A percentile compares a stretch with the other conserved stretches of the same genome.
Conservation (phyloP, 2,329 filamentous ascomycete species). For the Pseudocercospora fijiensis region DNA sequence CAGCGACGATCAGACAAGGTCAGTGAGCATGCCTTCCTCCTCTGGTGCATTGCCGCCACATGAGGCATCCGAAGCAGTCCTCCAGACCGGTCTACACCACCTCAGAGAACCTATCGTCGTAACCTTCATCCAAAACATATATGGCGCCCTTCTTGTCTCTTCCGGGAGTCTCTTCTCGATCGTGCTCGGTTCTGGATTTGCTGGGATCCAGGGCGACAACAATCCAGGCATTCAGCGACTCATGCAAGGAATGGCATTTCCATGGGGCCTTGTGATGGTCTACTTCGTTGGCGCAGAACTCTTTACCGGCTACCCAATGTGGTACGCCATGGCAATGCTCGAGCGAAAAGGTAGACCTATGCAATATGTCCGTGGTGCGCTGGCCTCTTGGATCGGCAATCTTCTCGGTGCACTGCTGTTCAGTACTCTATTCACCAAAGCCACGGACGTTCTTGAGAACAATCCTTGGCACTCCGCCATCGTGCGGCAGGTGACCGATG, state of each 20-base stretch:
- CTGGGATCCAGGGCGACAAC: conserved; percentile 17
- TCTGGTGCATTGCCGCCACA: conserved; percentile 25
- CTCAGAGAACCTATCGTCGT: conserved; percentile 26
- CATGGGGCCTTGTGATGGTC: conserved; percentile 32
- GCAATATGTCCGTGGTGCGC: conserved; percentile 23
- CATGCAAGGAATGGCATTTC: conserved; percentile 32
- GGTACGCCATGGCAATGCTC: conserved; percentile 32
- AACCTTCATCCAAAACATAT: conserved; percentile 33
- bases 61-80: conserved; percentile 28
- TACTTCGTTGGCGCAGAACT: conserved; percentile 35
- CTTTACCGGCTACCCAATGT: conserved; percentile 37
- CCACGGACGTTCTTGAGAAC: conserved; percentile 24
- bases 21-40: conserved; percentile 15
- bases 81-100: conserved; percentile 29
- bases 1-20: neutral
- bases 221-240: conserved; percentile 29
- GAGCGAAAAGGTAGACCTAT: conserved; percentile 24
- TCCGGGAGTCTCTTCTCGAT: conserved; percentile 29
- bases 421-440: conserved; percentile 21
- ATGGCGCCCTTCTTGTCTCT: conserved; percentile 32
- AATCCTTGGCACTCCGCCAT: conserved; percentile 28
- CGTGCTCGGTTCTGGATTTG: conserved; percentile 26
- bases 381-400: conserved; percentile 30
- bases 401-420: conserved; percentile 27
- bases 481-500: conserved; percentile 25